Base-by-base conservation (phyloP, 768 basidiomycete genomes). In the Naganishia randhawae region DNA sequence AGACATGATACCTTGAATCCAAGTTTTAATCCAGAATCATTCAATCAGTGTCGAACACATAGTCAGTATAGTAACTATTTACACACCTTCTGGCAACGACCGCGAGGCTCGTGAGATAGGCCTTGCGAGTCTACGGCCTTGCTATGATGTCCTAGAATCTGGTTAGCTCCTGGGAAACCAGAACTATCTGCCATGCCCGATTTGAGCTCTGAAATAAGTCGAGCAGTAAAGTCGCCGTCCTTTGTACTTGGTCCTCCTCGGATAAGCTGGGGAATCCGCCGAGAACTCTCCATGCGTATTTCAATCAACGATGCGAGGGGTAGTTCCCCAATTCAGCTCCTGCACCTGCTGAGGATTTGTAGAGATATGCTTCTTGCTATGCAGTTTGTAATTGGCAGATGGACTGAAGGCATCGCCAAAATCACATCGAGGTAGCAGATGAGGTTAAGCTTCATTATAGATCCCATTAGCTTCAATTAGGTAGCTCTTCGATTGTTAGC, bases 371-470 rank as follows among this genome's bases (percentile, higher is more conserved):
- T 39, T 27, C 32, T 29, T 61, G 57, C 13, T 61, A 41, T 13
- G 19, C 19, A 19, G 57, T 61, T n/a, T n/a, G n/a, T n/a, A n/a
- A n/a, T n/a, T n/a, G n/a, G n/a, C 17, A 39, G 57, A 3, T 1
- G 57, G 32, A 61, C 25, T 13, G 57, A 19, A 25, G 57, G 57
- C 14, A 61, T 61, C 7, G 57, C 57, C 22, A 61, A 39, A 16
- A 61, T 61, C 22, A 61, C 19, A 1, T 39, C 37, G 57, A 61
- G 57, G 16, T n/a, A n/a, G n/a, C n/a, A n/a, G n/a, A n/a, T n/a
- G n/a, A n/a, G n/a, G n/a, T n/a, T n/a, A n/a, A n/a, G n/a, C n/a
- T n/a, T n/a, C n/a, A n/a, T n/a, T n/a, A n/a, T n/a, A n/a, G n/a
- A n/a, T n/a, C n/a, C n/a, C n/a, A n/a, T n/a, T n/a, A n/a, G n/a